Evolutionary conservation across 345 rosid species (phyloP).

Genomic region (Passiflora organensis): DNA sequence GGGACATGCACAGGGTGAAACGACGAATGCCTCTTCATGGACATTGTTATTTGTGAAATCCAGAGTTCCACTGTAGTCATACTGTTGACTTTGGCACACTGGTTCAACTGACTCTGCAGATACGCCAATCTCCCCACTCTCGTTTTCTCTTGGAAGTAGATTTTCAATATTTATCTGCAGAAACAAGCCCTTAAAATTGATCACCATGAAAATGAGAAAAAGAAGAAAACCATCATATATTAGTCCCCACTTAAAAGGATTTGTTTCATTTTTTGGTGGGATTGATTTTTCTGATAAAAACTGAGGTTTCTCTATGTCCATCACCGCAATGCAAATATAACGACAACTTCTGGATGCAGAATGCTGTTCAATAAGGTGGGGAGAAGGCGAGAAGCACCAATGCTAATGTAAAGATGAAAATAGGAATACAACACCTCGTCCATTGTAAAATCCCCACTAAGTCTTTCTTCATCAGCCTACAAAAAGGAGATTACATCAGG

Average conservation of each 20-base stretch:
- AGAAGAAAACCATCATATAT: no score
- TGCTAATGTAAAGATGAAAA: background rate
- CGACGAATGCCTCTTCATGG: conserved; percentile 42
- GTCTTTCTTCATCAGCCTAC: conserved; percentile 19
- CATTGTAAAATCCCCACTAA: conserved; percentile 14
- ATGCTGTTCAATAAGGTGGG: background rate
- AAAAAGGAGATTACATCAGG: conserved; percentile 2
- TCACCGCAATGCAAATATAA: background rate
- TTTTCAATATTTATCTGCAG: conserved; percentile 17
- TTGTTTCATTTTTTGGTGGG: no score
- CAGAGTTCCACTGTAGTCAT: conserved; percentile 39
- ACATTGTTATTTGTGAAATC: conserved; percentile 25
- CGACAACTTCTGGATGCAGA: background rate
- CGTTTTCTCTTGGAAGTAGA: background rate
- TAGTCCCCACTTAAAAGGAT: no score
- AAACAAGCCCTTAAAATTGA: conserved; percentile 7
- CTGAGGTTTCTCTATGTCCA: background rate
- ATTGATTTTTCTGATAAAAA: no score
- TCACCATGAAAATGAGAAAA: background rate
- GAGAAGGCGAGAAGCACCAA: background rate
- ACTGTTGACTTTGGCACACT: conserved; percentile 35
- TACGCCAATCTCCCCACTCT: conserved; percentile 52
- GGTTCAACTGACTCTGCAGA: conserved; percentile 40
- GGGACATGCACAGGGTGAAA: conserved; percentile 54
- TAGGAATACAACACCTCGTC: conserved; percentile 17